Evolutionary conservation across 208 protist genomes (phyloP).

Genomic region (Porcisia hertigi): DNA sequence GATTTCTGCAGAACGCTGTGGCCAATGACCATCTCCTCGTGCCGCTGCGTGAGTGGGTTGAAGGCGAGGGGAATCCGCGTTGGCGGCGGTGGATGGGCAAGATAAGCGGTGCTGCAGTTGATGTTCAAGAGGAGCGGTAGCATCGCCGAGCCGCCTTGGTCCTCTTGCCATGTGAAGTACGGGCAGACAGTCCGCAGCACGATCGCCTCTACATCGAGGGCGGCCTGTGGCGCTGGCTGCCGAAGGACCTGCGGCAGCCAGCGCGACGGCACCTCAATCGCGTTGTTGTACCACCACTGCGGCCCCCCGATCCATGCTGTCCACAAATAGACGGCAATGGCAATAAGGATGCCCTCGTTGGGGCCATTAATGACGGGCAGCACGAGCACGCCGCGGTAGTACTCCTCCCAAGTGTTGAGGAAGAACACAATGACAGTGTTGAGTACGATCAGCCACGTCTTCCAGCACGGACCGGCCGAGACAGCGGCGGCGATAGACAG

Average conservation of each 20-base stretch:
- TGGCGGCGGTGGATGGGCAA: slow-evolving; percentile 36
- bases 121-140: slow-evolving; percentile 49
- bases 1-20: slow-evolving; percentile 52
- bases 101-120: slow-evolving; percentile 56
- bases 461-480: slow-evolving; percentile 67
- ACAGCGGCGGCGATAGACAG: slow-evolving; percentile 55
- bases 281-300: slow-evolving; percentile 71
- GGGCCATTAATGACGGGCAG: slow-evolving; percentile 91
- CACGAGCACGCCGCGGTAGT: slow-evolving; percentile 82
- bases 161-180: slow-evolving; percentile 15
- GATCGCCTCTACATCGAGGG: slow-evolving; percentile 37
- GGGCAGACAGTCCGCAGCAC: slow-evolving; percentile 48
- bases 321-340: slow-evolving; percentile 59
- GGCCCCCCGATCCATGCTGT: slow-evolving; percentile 67
- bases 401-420: slow-evolving; percentile 90
- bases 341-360: slow-evolving; percentile 86
- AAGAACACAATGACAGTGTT: slow-evolving; percentile 69
- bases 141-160: slow-evolving; percentile 11
- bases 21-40: slow-evolving; percentile 24
- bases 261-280: slow-evolving; percentile 40
- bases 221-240: slow-evolving; percentile 52
- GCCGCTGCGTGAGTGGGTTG: slow-evolving; percentile 6
- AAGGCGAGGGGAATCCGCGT: slow-evolving; percentile 21
- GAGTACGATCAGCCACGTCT: slow-evolving; percentile 59
- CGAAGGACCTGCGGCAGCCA: slow-evolving; percentile 53